These are phyloP conservation scores for Paxillus rubicundulus DNA, from an alignment of 768 basidiomycete genomes.

Conservation along the genomic window DNA sequence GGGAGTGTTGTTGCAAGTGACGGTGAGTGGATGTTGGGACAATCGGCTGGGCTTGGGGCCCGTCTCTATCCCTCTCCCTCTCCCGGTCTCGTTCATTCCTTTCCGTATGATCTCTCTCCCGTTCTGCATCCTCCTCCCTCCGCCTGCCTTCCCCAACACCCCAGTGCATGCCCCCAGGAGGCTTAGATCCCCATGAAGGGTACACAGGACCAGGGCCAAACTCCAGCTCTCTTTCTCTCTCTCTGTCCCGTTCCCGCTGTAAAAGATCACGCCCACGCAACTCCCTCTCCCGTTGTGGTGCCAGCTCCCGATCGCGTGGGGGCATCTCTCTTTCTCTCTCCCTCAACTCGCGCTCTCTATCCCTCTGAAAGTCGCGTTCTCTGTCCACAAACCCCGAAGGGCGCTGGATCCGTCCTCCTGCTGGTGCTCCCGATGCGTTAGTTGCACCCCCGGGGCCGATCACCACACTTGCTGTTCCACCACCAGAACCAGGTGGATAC, in stretches of 20 bases:
- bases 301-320: slow-evolving; percentile 23
- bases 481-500: slow-evolving; percentile 22
- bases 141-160: slow-evolving; percentile 33
- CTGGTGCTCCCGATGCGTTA: slow-evolving; percentile 17
- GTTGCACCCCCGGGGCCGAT: slow-evolving; percentile 26
- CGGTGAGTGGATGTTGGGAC: slow-evolving; percentile 27
- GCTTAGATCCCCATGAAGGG: slow-evolving; percentile 35
- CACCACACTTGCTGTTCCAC: slow-evolving; percentile 19
- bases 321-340: slow-evolving; percentile 15
- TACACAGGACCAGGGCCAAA: slow-evolving; percentile 24
- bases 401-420: slow-evolving; percentile 24
- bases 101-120: slow-evolving; percentile 23
- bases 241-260: slow-evolving; percentile 15
- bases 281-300: slow-evolving; percentile 21
- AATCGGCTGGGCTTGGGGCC: slow-evolving; percentile 22
- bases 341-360: slow-evolving; percentile 25
- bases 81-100: slow-evolving; percentile 29
- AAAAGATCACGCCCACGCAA: slow-evolving; percentile 18
- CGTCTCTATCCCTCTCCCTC: slow-evolving; percentile 29
- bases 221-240: slow-evolving; percentile 22
- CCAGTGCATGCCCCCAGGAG: slow-evolving; percentile 29
- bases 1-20: slow-evolving; percentile 34
- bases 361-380: slow-evolving; percentile 20
- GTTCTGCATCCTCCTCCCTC: slow-evolving; percentile 36
- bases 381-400: slow-evolving; percentile 33